Evolutionary conservation across 768 basidiomycete genomes (phyloP), one percentile per base, ranked within the genome.

Genomic region (Lentinus tigrinus): DNA sequence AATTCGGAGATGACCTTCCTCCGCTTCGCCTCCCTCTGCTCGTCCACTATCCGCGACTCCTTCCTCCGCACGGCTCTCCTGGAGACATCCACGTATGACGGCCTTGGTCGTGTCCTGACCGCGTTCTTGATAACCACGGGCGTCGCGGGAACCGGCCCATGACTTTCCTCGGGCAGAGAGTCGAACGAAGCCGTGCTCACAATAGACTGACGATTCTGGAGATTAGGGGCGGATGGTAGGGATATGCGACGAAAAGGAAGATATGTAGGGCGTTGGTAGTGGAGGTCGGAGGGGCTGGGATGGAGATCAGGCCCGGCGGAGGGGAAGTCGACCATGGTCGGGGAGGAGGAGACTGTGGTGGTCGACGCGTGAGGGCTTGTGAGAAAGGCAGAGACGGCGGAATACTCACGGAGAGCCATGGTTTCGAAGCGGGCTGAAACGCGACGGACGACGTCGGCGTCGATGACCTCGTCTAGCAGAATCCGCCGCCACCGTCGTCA

Each of bases 1-100:
- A 95, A 88, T 68, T 95, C 93, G 43, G 83, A 78, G n/a, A 93
- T 78, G 37, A 94, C 79, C 70, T 84, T 90, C 44, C 79, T 73
- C 48, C 87, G 76, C 69, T 87, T 93, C 39, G 73, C 72, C 44
- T 80, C 76, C 47, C 73, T 74, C 47, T 78, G 77, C 48, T 83
- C 79, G 65, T 85, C 77, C 1, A 74, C 63, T 13, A 78, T 78
- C 57, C 73, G 77, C 46, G 70, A 67, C 40, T 77, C 75, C 51
- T 75, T 73, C 48, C 75, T 72, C 43, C 77, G 67, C 36, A 67
- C 66, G n/a, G 70, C 68, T 40, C 75, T 74, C 50, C 76, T 69
- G 0, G 74, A 69, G n/a, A 73, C 70, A 43, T 82, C 79, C 4
- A 72, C 55, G 19, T 78, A 76, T 4, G 74, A 67, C 2, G 76